A percentile compares a stretch with the other conserved stretches of the same genome.
phyloP scores from a whole-genome alignment of 2,329 filamentous ascomycete genomes.

The Tolypocladium tropicale region DNA sequence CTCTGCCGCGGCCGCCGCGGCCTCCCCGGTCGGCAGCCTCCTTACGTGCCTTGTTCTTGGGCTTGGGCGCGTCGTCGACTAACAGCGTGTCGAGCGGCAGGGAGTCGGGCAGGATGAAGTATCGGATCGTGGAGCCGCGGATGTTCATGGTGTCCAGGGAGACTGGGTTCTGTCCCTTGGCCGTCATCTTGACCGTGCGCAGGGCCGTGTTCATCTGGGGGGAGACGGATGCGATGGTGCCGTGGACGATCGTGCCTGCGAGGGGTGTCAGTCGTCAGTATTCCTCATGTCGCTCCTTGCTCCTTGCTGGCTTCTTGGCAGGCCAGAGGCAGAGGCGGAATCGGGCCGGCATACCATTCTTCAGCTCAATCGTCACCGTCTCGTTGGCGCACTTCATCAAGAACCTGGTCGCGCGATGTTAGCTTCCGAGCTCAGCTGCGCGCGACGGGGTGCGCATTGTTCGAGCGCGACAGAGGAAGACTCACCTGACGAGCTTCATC shows the following conservation, averaged over 20 bases:
- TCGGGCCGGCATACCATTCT: conserved; percentile 64
- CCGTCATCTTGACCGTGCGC: conserved; percentile 93
- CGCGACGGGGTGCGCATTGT: conserved; percentile 6
- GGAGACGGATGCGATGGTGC: conserved; percentile 92
- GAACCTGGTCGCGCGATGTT: conserved; percentile 52
- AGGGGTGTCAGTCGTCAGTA: conserved; percentile 1
- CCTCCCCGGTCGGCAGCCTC: conserved; percentile 54
- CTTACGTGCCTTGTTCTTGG: conserved; percentile 99
- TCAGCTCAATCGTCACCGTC: conserved; percentile 95
- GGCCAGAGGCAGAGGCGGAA: background rate
- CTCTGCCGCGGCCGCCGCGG: conserved; percentile 40
- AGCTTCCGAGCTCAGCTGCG: conserved; percentile 8
- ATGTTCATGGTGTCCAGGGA: conserved; percentile 93
- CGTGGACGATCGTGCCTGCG: conserved; percentile 85
- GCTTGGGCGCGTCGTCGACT: conserved; percentile 94
- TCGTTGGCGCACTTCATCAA: conserved; percentile 99
- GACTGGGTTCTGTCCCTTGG: conserved; percentile 77
- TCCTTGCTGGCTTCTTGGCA: background rate
- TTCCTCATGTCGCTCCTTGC: background rate
- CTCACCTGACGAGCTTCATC: conserved; percentile 97
- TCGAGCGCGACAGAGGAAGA: background rate
- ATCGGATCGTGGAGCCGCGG: conserved; percentile 89
- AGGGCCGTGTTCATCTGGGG: conserved; percentile 98
- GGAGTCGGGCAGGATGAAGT: conserved; percentile 92
- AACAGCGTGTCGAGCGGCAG: conserved; percentile 90